A percentile compares a stretch with the other conserved stretches of the same genome.
phyloP scores from a whole-genome alignment of 1,284 basidiomycete genomes.

The Earliella scabrosa region DNA sequence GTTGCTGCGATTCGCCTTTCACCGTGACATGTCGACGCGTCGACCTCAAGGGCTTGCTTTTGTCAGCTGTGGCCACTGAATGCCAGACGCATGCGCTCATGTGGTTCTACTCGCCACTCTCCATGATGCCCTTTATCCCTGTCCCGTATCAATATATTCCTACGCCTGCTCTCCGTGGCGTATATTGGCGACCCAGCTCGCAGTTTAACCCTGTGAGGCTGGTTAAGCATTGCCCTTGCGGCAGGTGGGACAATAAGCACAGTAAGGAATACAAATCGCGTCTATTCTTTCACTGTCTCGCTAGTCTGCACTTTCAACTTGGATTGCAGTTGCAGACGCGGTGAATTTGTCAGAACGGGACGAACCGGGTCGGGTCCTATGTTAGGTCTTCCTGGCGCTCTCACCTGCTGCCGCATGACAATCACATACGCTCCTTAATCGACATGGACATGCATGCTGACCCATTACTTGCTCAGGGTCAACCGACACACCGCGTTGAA shows the following conservation, averaged over 20 bases:
- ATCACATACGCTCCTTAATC: neutral
- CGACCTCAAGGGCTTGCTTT: conserved; percentile 7
- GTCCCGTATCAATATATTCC: too few species aligned
- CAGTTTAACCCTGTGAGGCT: too few species aligned
- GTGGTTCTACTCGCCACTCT: neutral
- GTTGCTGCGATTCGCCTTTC: conserved; percentile 3
- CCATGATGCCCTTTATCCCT: neutral
- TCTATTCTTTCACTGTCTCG: neutral
- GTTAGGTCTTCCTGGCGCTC: neutral
- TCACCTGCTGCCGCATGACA: neutral
- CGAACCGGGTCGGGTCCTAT: neutral
- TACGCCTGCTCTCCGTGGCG: too few species aligned
- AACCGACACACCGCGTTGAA: conserved; percentile 87
- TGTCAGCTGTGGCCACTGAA: too few species aligned
- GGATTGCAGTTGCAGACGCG: neutral
- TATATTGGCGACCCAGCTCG: too few species aligned
- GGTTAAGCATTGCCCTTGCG: too few species aligned
- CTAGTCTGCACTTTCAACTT: neutral
- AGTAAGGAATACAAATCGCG: too few species aligned
- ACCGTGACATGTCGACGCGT: neutral
- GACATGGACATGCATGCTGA: neutral
- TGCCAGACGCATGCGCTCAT: too few species aligned
- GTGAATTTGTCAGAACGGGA: neutral
- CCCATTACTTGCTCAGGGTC: conserved; percentile 44
- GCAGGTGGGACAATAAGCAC: too few species aligned